Evolutionary conservation across 345 rosid species (phyloP).

Genomic region (Turnera subulata): DNA sequence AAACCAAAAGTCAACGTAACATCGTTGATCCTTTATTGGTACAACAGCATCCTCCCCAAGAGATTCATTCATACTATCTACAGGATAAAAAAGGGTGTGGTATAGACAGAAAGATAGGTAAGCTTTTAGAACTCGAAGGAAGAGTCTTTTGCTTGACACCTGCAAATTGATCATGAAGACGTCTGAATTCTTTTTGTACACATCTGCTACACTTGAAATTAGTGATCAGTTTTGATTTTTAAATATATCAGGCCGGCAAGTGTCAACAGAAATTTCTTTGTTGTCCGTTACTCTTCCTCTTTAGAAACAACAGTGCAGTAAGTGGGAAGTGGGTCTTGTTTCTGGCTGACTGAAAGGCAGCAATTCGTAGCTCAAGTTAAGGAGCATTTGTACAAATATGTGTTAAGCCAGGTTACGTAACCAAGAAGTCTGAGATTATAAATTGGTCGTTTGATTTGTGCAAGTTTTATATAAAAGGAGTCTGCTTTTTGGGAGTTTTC

Average conservation of each 20-base stretch:
- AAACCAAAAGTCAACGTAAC: slow-evolving; percentile 12
- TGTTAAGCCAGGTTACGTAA: not conserved
- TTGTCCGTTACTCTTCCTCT: not conserved
- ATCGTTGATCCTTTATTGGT: slow-evolving; percentile 1
- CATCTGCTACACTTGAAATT: slow-evolving; percentile 8
- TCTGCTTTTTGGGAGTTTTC: too few relatives aligned
- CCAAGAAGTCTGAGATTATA: too few relatives aligned
- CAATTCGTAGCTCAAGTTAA: not conserved
- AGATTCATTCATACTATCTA: slow-evolving; percentile 10
- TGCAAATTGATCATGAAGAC: slow-evolving; percentile 1
- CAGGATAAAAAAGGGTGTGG: slow-evolving; percentile 19
- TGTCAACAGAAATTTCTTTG: not conserved
- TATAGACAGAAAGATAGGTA: slow-evolving; percentile 19
- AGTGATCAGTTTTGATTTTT: slow-evolving; percentile 11
- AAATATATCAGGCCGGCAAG: slow-evolving; percentile 13
- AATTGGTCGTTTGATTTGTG: not conserved
- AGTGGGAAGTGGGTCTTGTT: slow-evolving; percentile 1
- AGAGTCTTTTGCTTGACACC: slow-evolving; percentile 7
- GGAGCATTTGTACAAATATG: not conserved
- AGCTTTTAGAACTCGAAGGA: not conserved
- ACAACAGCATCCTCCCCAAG: slow-evolving; percentile 4
- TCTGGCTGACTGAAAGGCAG: not conserved
- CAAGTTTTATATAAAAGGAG: not conserved
- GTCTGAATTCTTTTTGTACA: slow-evolving; percentile 17
- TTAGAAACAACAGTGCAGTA: not conserved